phyloP scores from a whole-genome alignment of 345 rosid species.

The Salix viminalis region DNA sequence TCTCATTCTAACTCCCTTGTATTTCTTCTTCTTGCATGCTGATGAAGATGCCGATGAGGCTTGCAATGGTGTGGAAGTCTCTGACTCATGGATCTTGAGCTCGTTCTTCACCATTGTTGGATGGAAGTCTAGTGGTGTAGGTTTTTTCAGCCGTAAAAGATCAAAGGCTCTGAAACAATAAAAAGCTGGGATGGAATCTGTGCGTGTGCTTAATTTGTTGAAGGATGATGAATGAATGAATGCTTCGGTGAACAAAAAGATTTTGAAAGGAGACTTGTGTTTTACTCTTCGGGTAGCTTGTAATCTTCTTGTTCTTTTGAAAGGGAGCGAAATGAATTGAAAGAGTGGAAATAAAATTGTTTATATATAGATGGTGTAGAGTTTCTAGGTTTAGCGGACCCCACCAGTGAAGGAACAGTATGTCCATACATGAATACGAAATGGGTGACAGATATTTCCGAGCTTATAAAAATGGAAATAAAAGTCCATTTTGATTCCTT shows the following conservation, averaged over 20 bases:
- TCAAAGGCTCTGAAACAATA: background rate
- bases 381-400: constrained; percentile 12
- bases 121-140: background rate
- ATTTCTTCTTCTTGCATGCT: constrained; percentile 49
- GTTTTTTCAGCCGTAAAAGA: background rate
- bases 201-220: background rate
- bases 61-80: constrained; percentile 19
- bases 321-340: background rate
- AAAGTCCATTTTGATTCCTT: background rate
- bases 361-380: constrained; percentile 31
- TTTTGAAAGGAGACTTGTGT: background rate
- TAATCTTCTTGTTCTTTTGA: background rate
- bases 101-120: constrained; percentile 61
- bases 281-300: background rate
- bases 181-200: background rate
- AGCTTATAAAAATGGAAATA: constrained; percentile 11
- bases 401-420: constrained; percentile 20
- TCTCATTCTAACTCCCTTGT: constrained; percentile 96
- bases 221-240: background rate
- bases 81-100: constrained; percentile 35
- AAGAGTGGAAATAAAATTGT: constrained; percentile 7
- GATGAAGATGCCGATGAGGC: constrained; percentile 16
- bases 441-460: constrained; percentile 45
- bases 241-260: background rate
- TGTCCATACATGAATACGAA: constrained; percentile 17